Evolutionary conservation across 495 filamentous ascomycete species (phyloP), one percentile per base, ranked within the genome.

Genomic region (Xylaria telfairii): DNA sequence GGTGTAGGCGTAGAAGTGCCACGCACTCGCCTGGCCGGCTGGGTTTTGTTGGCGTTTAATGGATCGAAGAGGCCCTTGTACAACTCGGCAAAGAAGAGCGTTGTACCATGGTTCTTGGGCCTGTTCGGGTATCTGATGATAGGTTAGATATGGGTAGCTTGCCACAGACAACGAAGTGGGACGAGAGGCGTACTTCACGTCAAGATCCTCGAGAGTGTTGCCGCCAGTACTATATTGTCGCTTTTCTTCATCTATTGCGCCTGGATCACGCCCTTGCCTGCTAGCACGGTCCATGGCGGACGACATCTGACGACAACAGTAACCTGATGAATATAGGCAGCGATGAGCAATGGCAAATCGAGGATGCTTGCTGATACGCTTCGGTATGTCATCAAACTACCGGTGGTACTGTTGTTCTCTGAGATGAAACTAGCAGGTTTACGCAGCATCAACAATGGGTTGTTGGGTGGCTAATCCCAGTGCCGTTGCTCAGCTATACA

Each of bases 41-140:
- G 92, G 78, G 94, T 94, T 73, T 91, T 94, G 75, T 92, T 93
- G 9, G 93, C 90, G 62, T 89, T 93, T 2, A 99, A 83, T 4
- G 94, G 94, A 76, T 96, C 91, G 84, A 99, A 99, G 4, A 99
- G 88, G 30, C 84, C 83, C 42, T 84, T 77, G 80, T 91, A 93
- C 1, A 99, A 86, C 15, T 92, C 88, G 73, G 93, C 90, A 79
- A 98, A 99, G n/a, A 90, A 89, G 2, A 96, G 82, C 1, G 95
- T 97, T 53, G 87, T 83, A 30, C 88, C 89, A 72, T 90, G 88
- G 78, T 98, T 99, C 62, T 82, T 87, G 2, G 96, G 96, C 10
- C 94, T 88, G 76, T 95, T 90, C 39, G 94, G 94, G 78, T 93
- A 98, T 75, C 91, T 94, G 69, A 47, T 70, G 34, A 46, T 70